Conservation (phyloP, 2,329 filamentous ascomycete genomes). For the Rhynchosporium agropyri region DNA sequence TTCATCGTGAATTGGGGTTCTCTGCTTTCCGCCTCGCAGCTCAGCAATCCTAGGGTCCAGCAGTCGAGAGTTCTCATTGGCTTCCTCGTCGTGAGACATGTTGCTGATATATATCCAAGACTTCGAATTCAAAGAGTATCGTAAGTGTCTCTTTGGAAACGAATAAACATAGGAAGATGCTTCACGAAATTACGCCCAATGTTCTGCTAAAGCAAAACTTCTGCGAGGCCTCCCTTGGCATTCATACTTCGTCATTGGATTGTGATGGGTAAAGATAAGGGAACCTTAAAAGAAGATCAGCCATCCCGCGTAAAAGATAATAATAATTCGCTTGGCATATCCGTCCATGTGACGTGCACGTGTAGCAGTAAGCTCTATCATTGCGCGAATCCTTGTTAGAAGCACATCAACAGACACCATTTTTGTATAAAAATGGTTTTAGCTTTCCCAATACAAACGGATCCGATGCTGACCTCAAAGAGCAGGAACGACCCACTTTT, state of each 20-base stretch:
- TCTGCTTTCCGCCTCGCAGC: slow-evolving; percentile 19
- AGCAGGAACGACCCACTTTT: background rate
- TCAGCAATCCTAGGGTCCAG: slow-evolving; percentile 26
- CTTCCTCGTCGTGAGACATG: slow-evolving; percentile 32
- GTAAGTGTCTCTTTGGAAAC: background rate
- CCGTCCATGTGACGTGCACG: background rate
- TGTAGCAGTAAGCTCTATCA: background rate
- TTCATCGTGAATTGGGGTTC: slow-evolving; percentile 21
- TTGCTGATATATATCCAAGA: background rate
- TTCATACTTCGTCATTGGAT: slow-evolving; percentile 1
- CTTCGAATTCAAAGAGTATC: background rate
- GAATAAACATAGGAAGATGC: background rate
- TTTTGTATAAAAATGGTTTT: too few relatives aligned
- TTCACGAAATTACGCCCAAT: background rate
- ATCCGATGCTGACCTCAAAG: background rate
- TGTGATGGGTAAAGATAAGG: slow-evolving; percentile 7
- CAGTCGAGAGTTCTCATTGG: slow-evolving; percentile 32
- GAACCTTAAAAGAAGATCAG: background rate
- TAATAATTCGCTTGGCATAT: background rate
- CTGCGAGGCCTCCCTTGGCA: background rate
- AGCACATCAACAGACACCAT: background rate
- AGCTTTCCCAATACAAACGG: background rate
- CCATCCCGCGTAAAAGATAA: background rate
- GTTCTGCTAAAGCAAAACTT: background rate
- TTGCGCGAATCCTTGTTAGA: background rate